Evolutionary conservation across 73 alveolate species (phyloP), one percentile per base, ranked within the genome.

Genomic region (Blepharisma japonicum): DNA sequence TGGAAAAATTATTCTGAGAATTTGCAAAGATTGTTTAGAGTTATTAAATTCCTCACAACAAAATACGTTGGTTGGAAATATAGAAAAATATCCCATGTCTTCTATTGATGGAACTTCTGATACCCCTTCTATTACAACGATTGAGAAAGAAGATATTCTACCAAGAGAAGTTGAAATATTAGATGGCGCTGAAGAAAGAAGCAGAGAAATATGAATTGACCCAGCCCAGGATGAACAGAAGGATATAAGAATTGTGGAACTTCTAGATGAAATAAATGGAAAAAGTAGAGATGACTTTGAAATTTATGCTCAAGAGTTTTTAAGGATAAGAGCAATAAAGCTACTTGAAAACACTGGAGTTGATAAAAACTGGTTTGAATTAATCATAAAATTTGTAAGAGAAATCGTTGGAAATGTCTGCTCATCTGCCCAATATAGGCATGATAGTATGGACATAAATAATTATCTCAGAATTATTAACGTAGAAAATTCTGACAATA

Each of bases 21-120:
- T 70, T 11, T 70, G 80, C 46, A 45, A 70, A n/a, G 80, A 70
- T 3, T 70, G 80, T 25, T 70, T 70, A 25, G 47, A 8, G 2
- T 48, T 61, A 20, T 9, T 61, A 9, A 61, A 25, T 32, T 14
- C 14, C 74, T 61, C 39, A 61, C 14, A 61, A 2, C 18, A 25
- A 61, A 18, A 9, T 20, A 61, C 74, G 18, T 20, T 8, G 14
- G 14, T 14, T 39, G 11, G 23, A 18, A 25, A 61, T 14, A n/a
- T 20, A 25, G 47, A 8, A 61, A 61, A 61, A 8, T 61, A n/a
- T 18, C 23, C 23, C 23, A 61, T 18, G 2, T 61, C 74, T 18
- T n/a, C 14, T 61, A 61, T 61, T 25, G 46, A 25, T 25, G 49
- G 23, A 9, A 9, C 39, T 14, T n/a, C 23, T 25, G 74, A 18